Base-by-base conservation (phyloP, 495 filamentous ascomycete genomes). In the Apiosordaria backusii region DNA sequence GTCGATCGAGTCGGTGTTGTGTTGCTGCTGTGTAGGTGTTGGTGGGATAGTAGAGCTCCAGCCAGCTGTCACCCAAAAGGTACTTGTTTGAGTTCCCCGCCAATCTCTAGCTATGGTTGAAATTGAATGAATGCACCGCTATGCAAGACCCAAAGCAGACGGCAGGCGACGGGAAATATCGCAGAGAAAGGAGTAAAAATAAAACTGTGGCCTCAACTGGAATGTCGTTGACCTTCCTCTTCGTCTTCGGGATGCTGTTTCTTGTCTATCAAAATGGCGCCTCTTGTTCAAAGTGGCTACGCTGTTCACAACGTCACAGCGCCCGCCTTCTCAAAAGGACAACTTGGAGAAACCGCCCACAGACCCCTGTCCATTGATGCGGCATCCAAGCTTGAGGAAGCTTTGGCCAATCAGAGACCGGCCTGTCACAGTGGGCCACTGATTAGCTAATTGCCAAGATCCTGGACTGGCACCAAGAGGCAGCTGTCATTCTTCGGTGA, bases 241-340 rank as follows among this genome's bases (percentile, higher is more conserved):
- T 45, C 35, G 35, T 45, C 13, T 45, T 15, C 16, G 35, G 35
- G 35, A 45, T 35, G 54, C 18, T 35, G 55, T 52, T 18, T 35
- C 54, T 67, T 62, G 57, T 26, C 52, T 21, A 9, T 55, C 52
- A 55, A 24, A 60, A 54, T 64, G 60, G 24, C 60, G 52, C 54
- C 27, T 1, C 25, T 54, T 58, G 55, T 58, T 4, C 26, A 50
- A 27, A 67, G 58, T 65, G 53, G 63, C 65, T 62, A 75, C 59
- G 65, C 65, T 74, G 75, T 73, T 74, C 72, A 70, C 72, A 66
- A 4, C 35, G 10, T 45, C 9, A 45, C 35, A 45, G 27, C 7
- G 27, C 27, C 27, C 27, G 27, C 27, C 27, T 29, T 29, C 27
- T 57, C 63, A 72, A 77, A 69, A 77, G 75, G 75, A 77, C 75